phyloP scores from a whole-genome alignment of 1,284 basidiomycete species.

The Cutaneotrichosporon cyanovorans region DNA sequence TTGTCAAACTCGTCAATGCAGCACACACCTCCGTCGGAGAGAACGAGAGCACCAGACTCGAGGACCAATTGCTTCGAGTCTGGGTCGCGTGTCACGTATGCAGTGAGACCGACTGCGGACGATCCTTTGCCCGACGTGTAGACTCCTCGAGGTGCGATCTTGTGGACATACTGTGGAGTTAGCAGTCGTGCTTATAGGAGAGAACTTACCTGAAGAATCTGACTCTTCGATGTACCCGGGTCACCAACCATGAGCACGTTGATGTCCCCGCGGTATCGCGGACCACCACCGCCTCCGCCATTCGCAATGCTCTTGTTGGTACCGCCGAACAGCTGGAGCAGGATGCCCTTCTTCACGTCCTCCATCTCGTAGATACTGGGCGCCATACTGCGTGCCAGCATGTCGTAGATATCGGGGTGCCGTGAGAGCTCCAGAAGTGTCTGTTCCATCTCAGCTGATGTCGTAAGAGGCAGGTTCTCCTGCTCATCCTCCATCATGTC shows the following conservation, averaged over 20 bases:
- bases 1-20: slow-evolving; percentile 99
- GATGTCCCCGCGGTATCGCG: slow-evolving; percentile 94
- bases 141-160: slow-evolving; percentile 94
- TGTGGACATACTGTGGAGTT: slow-evolving; percentile 90
- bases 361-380: slow-evolving; percentile 98
- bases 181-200: not conserved
- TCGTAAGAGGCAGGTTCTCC: slow-evolving; percentile 43
- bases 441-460: slow-evolving; percentile 51
- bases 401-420: slow-evolving; percentile 76
- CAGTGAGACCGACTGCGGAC: slow-evolving; percentile 95
- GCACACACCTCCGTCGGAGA: slow-evolving; percentile 96
- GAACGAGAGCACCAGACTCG: slow-evolving; percentile 87
- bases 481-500: slow-evolving; percentile 40
- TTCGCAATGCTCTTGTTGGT: slow-evolving; percentile 91
- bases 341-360: slow-evolving; percentile 96
- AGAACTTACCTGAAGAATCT: slow-evolving; percentile 70
- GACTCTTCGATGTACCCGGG: slow-evolving; percentile 94
- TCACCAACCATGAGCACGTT: slow-evolving; percentile 96
- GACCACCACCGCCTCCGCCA: slow-evolving; percentile 90
- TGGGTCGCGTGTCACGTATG: slow-evolving; percentile 94
- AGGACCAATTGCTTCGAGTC: slow-evolving; percentile 96
- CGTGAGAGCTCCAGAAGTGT: slow-evolving; percentile 47
- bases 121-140: slow-evolving; percentile 96
- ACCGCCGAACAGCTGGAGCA: slow-evolving; percentile 92
- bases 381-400: slow-evolving; percentile 76